These are phyloP conservation scores for Colletotrichum kahawae DNA, from an alignment of 2,329 filamentous ascomycete genomes.

Conservation along the genomic window DNA sequence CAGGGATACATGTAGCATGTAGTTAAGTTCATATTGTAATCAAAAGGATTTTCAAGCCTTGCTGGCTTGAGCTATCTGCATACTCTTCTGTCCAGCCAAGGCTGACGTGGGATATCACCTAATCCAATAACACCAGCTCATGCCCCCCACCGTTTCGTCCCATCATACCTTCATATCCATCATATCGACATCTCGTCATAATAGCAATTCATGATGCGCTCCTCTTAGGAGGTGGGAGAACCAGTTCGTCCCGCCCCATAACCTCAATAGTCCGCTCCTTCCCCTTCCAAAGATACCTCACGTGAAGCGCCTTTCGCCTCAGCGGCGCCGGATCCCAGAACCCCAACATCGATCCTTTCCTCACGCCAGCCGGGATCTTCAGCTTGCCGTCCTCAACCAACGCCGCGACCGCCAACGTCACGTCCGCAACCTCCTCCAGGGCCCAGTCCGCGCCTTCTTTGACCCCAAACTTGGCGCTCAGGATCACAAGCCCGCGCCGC, in stretches of 20 bases:
- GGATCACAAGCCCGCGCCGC: conserved; percentile 49
- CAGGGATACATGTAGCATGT: background rate
- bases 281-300: conserved; percentile 47
- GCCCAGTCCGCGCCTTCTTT: conserved; percentile 31
- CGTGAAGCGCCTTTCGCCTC: conserved; percentile 48
- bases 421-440: conserved; percentile 53
- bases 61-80: background rate
- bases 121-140: background rate
- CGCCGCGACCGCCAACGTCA: conserved; percentile 53
- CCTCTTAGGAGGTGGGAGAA: conserved; percentile 15
- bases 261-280: conserved; percentile 40
- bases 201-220: background rate
- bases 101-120: background rate
- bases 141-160: background rate
- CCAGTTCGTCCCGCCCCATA: conserved; percentile 37
- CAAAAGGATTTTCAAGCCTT: background rate
- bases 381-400: conserved; percentile 44
- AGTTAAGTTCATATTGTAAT: background rate
- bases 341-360: conserved; percentile 50
- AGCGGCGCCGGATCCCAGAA: conserved; percentile 57
- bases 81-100: background rate
- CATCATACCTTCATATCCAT: background rate
- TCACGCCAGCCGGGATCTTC: conserved; percentile 43
- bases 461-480: conserved; percentile 54
- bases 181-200: background rate